Base-by-base conservation (phyloP, 192 early-diverging fungal species). In the Haplosporangium gracile region DNA sequence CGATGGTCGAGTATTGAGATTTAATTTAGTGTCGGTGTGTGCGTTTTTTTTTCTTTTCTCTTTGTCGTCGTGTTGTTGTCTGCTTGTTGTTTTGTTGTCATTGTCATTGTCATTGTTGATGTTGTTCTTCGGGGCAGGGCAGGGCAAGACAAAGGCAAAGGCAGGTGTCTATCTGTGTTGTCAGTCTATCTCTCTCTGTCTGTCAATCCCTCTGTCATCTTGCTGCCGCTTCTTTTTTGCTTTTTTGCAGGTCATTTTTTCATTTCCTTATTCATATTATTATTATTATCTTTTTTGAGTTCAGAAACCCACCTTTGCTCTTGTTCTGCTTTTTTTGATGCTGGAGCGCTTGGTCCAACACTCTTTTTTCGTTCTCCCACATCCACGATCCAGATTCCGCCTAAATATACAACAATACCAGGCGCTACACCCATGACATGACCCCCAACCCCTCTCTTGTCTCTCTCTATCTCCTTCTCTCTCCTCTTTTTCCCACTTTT, bases 311-410 rank as follows among this genome's bases (percentile, higher is more conserved):
- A 11, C 29, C 60, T 65, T 65, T 65, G 57, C n/a, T 63, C 57
- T 4, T 49, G 13, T 13, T 49, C 47, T 49, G 24, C 57, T 26
- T 63, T 63, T 26, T 29, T 63, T 63, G 60, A 29, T 65, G 60
- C 60, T 65, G 60, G 60, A 29, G 60, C 60, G 60, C 60, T 65
- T 65, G 60, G 70, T 71, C 70, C 70, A 71, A 71, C 70, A 42
- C 70, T 70, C 34, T 42, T 71, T 8, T 71, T 6, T 71, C 70
- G 18, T 42, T 38, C 70, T 71, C 70, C 36, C 70, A 42, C 39
- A 71, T 42, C 36, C 70, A 42, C 39, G n/a, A 43, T 42, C 70
- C 40, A n/a, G 9, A 71, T 29, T 16, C 72, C 60, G 20, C 24
- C 75, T 49, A 36, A 39, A 60, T 32, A 65, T 29, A 65, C 29